Evolutionary conservation across 306 rosid species (phyloP).

Genomic region (Medicago truncatula): MtrunA17r5.0-ANR NC_053045.1:64438001-64438500

Average conservation of each 20-base stretch:
- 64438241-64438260: constrained; percentile 9
- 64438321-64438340: neutral
- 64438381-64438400: neutral
- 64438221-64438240: constrained; percentile 9
- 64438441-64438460: constrained; percentile 25
- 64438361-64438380: constrained; percentile 4
- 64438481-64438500: constrained; percentile 66
- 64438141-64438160: constrained; percentile 13
- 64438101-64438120: constrained; percentile 1
- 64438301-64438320: neutral
- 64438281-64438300: neutral
- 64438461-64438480: constrained; percentile 32
- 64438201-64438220: constrained; percentile 7
- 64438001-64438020: constrained; percentile 15
- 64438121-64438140: neutral
- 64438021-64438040: constrained; percentile 1
- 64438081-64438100: constrained; percentile 20
- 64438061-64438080: constrained; percentile 12
- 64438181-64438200: constrained; percentile 13
- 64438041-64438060: neutral
- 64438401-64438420: neutral
- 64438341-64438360: constrained; percentile 14
- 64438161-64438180: constrained; percentile 4
- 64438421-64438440: constrained; percentile 15
- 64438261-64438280: constrained; percentile 12